These are phyloP conservation scores for Trichoderma sp. DNA, from an alignment of 2,329 filamentous ascomycete genomes.

Conservation along the genomic window DNA sequence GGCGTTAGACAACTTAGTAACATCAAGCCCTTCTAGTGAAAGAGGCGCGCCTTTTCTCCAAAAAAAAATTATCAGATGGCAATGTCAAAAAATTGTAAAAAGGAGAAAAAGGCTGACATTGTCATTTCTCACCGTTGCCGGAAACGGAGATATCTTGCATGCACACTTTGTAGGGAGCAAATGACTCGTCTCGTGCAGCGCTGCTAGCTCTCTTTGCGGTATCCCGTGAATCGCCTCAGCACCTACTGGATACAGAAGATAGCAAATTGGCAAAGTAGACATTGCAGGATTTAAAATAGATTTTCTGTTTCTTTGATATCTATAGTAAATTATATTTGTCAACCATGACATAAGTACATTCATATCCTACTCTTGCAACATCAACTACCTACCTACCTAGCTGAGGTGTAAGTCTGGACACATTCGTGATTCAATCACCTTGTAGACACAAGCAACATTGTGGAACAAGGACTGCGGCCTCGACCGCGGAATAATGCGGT, in stretches of 20 bases:
- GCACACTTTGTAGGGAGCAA: neutral
- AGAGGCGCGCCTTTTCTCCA: neutral
- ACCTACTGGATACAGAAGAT: neutral
- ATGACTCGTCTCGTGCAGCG: neutral
- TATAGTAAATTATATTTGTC: neutral
- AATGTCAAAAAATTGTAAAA: neutral
- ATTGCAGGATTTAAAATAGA: neutral
- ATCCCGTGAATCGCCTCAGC: neutral
- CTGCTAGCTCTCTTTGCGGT: neutral
- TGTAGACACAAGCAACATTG: neutral
- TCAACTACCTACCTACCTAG: too few relatives aligned
- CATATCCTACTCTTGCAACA: neutral
- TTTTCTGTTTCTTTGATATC: neutral
- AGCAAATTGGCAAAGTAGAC: too few relatives aligned
- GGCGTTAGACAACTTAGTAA: neutral
- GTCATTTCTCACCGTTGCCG: neutral
- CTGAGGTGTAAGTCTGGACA: too few relatives aligned
- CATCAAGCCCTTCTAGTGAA: neutral
- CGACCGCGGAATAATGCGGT: neutral
- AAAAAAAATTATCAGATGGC: neutral
- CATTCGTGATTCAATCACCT: too few relatives aligned
- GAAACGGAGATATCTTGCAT: neutral
- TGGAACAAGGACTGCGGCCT: neutral
- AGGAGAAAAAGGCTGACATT: neutral
- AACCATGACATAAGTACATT: neutral